Evolutionary conservation across 1,139 yeast genomes (phyloP).

Genomic region (Cylindricascospora bacillispora): DNA sequence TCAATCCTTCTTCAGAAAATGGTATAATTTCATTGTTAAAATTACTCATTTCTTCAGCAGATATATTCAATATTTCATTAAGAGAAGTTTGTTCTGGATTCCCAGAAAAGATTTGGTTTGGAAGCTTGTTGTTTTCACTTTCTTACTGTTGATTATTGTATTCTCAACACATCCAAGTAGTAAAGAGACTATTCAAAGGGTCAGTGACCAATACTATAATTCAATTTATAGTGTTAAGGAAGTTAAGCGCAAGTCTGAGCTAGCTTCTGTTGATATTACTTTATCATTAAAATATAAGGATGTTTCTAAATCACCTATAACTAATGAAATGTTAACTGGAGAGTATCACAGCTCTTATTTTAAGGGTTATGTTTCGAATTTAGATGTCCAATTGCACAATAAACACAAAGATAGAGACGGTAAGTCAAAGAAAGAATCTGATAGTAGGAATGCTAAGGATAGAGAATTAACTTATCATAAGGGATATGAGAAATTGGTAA

Average conservation of each 20-base stretch:
- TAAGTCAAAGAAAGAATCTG: too few species aligned
- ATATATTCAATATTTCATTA: neutral
- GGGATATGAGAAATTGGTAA: neutral
- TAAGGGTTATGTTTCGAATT: neutral
- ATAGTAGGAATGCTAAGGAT: neutral
- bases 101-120: neutral
- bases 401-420: neutral
- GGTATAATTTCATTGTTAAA: too few species aligned
- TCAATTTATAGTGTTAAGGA: neutral
- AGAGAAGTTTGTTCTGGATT: neutral
- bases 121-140: neutral
- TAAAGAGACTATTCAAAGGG: neutral
- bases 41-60: too few species aligned
- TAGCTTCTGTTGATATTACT: neutral
- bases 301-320: neutral
- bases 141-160: neutral
- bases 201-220: neutral
- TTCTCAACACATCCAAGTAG: neutral
- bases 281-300: neutral
- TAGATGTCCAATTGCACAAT: neutral
- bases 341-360: neutral
- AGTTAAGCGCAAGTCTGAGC: neutral
- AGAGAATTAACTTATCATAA: neutral
- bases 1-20: too few species aligned
- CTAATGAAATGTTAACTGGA: neutral